Evolutionary conservation across 495 filamentous ascomycete genomes (phyloP).

Genomic region (Penicillium silybi): DNA sequence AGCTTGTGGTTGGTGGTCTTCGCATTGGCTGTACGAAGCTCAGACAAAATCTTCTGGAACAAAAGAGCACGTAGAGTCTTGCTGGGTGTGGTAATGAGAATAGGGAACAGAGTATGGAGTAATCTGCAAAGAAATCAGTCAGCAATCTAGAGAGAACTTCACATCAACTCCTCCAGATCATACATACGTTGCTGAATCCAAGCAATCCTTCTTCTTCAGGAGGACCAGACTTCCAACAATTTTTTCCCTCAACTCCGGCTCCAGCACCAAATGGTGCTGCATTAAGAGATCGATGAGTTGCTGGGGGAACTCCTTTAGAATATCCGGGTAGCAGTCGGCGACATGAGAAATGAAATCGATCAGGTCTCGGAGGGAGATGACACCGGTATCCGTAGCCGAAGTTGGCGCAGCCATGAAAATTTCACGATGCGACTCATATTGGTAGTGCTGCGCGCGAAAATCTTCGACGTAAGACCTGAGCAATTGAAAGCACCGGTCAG

Average conservation of each 20-base stretch:
- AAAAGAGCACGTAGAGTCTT: conserved; percentile 80
- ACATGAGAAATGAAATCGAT: conserved; percentile 90
- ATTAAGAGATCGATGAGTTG: conserved; percentile 77
- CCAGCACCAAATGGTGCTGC: conserved; percentile 74
- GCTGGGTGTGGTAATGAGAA: conserved; percentile 79
- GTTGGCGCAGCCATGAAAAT: conserved; percentile 83
- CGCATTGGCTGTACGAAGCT: conserved; percentile 77
- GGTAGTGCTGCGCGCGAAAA: conserved; percentile 81
- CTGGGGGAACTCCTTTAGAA: conserved; percentile 71
- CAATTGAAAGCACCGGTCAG: conserved; percentile 2
- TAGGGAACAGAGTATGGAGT: conserved; percentile 85
- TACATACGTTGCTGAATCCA: conserved; percentile 69
- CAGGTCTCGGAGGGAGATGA: conserved; percentile 76
- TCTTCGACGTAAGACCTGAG: conserved; percentile 76
- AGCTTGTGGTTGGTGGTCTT: conserved; percentile 86
- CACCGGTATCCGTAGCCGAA: conserved; percentile 66
- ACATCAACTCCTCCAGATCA: neutral
- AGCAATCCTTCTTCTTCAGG: conserved; percentile 82
- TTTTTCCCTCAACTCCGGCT: conserved; percentile 84
- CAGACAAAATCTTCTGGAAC: conserved; percentile 87
- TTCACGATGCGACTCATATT: conserved; percentile 86
- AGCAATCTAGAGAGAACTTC: neutral
- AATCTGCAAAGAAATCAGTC: conserved; percentile 42
- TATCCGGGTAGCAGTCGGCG: conserved; percentile 84
- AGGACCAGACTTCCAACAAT: conserved; percentile 87